These are phyloP conservation scores for Xylariaceae sp. DNA, from an alignment of 2,329 filamentous ascomycete genomes.

Conservation along the genomic window DNA sequence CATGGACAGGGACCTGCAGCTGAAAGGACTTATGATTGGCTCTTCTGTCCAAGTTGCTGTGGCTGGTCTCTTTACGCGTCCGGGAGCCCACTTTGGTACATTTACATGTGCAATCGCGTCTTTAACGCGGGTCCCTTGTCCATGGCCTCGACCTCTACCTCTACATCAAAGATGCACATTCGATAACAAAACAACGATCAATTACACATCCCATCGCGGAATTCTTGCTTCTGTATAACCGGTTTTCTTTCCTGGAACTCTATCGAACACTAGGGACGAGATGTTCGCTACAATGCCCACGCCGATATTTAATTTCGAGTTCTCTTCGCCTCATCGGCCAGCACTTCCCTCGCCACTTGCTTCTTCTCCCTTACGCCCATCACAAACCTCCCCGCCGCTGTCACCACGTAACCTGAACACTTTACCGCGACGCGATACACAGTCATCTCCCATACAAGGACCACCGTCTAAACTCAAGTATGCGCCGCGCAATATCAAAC, in stretches of 20 bases:
- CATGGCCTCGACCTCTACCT: background rate
- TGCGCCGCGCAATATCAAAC: slow-evolving; percentile 62
- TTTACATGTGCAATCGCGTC: slow-evolving; percentile 20
- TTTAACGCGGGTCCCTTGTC: slow-evolving; percentile 27
- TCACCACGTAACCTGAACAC: slow-evolving; percentile 52
- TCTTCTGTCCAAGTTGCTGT: background rate
- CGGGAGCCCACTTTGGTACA: slow-evolving; percentile 26
- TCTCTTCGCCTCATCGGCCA: slow-evolving; percentile 53
- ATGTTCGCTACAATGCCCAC: slow-evolving; percentile 48
- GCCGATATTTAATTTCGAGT: slow-evolving; percentile 51
- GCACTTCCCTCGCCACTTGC: slow-evolving; percentile 62
- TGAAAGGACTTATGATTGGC: background rate
- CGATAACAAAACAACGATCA: slow-evolving; percentile 2
- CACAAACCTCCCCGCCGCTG: slow-evolving; percentile 53
- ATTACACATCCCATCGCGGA: background rate
- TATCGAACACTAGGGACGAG: slow-evolving; percentile 18
- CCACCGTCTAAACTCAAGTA: slow-evolving; percentile 49
- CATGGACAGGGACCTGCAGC: background rate
- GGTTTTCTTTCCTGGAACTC: background rate
- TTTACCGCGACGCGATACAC: slow-evolving; percentile 49
- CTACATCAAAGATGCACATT: background rate
- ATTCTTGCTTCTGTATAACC: background rate
- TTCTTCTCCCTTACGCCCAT: slow-evolving; percentile 63
- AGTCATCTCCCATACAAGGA: slow-evolving; percentile 46
- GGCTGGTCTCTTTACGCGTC: slow-evolving; percentile 39